Base-by-base conservation (phyloP, 164 flowering plant genomes). In the Magnolia kwangsiensis region DNA sequence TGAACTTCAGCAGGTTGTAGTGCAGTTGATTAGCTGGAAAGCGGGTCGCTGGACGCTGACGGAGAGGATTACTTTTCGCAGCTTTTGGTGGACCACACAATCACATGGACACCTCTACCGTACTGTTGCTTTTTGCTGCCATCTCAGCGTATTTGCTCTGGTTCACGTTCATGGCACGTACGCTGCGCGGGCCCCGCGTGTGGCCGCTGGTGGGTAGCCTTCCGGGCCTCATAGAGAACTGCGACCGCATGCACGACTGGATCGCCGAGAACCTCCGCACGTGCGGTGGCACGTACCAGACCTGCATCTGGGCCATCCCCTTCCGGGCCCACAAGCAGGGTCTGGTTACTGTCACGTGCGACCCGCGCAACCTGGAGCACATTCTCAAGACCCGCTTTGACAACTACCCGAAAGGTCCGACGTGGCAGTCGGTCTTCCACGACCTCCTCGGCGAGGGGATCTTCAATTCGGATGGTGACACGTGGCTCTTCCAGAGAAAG, bases 161-260 rank as follows among this genome's bases (percentile, higher is more conserved):
- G 94, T 88, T 86, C 85, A 77, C 69, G 37, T 61, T 76, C 73
- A 80, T 83, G 70, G 51, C 81, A 9, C 73, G 87, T 67, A 71
- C 85, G 2, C 37, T 89, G 1, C 77, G 55, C 3, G 91, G 92
- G 61, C 94, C 94, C 21, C 86, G 91, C 37, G 84, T 89, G 64
- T 89, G 94, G 94, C 94, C 94, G 1, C 8, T 90, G 29, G 23
- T 90, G 72, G 94, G 94, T 51, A 89, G 94, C 74, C 78, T 90
- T 3, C 94, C 94, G 18, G 91, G 90, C 3, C 81, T 90, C 29
- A 81, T 90, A 63, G 71, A 83, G 63, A 84, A 89, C 83, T 7
- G 75, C 6, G 64, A 81, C 16, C 86, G 91, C 74, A 73, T 90
- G 84, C 94, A 90, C 58, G 94, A 90, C 13, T 89, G 94, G 94